Evolutionary conservation across 2,329 filamentous ascomycete genomes (phyloP), one percentile per base, ranked within the genome.

Genomic region (Graphilbum sp.): DNA sequence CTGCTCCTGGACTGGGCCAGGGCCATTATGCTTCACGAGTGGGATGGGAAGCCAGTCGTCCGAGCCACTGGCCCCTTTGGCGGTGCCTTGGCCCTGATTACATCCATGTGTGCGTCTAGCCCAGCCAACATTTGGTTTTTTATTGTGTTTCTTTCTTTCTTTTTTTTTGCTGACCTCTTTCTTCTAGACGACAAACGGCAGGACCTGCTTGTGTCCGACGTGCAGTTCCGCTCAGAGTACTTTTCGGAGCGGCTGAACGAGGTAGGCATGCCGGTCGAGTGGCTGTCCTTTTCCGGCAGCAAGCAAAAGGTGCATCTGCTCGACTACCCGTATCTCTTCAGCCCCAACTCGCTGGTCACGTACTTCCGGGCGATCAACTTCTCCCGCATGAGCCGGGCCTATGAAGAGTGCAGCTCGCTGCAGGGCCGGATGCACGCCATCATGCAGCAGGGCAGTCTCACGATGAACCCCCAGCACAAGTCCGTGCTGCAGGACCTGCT

Each of bases 341-440:
- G 69, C 17, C 68, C 77, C 0, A 67, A 76, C 0, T 73, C 74
- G 2, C 60, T 93, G 3, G 78, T 93, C 3, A 75, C 75, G 0
- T 93, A 86, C 53, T 95, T 96, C 54, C 77, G 88, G 16, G 74
- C 84, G 4, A 77, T 94, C 50, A 95, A 94, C 52, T 85, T 90
- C 49, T 74, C 82, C 0, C 70, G 71, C 15, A 96, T 96, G 88
- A 83, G 78, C 46, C 72, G 76, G 41, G 72, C 79, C 15, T 86
- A 78, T 48, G 81, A 90, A 50, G 69, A 75, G 45, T 75, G 81
- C 0, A 70, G 62, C 42, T 73, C 69, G 0, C 55, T 73, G 1
- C 64, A 66, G 44, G 66, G 61, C 25, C 61, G 70, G 15, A 71
- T 77, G 49, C 62, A 63, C n/a, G 63, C 64, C 2, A 69, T 72